Conservation (phyloP, 2,329 filamentous ascomycete genomes). For the Cryphonectria carpinicola region DNA sequence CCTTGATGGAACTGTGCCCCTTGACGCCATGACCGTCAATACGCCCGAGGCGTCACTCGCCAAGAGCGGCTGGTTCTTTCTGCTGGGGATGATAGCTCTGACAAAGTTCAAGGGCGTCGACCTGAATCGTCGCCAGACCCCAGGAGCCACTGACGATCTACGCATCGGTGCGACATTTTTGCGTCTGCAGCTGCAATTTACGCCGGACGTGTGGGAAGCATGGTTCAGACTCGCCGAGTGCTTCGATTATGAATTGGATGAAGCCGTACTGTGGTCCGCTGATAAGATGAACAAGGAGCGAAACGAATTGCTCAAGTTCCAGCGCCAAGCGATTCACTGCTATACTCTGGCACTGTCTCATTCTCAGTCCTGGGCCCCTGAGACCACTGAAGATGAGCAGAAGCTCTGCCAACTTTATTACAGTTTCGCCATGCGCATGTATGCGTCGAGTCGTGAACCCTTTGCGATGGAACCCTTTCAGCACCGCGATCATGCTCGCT, state of each 20-base stretch:
- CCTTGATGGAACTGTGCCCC: slow-evolving; percentile 75
- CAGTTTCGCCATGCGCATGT: slow-evolving; percentile 65
- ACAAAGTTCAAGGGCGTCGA: slow-evolving; percentile 77
- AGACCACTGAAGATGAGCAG: slow-evolving; percentile 53
- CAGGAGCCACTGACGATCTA: slow-evolving; percentile 80
- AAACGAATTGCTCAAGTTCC: slow-evolving; percentile 72
- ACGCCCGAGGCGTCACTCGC: slow-evolving; percentile 73
- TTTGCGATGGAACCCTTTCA: slow-evolving; percentile 66
- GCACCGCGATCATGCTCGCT: slow-evolving; percentile 60
- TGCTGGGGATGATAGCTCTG: slow-evolving; percentile 85
- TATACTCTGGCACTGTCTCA: slow-evolving; percentile 66
- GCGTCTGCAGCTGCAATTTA: slow-evolving; percentile 81
- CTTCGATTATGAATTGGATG: slow-evolving; percentile 85
- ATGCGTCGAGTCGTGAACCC: slow-evolving; percentile 64
- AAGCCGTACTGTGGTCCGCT: slow-evolving; percentile 84
- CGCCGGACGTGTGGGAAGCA: slow-evolving; percentile 81
- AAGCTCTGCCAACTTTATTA: slow-evolving; percentile 62
- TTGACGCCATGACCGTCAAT: slow-evolving; percentile 72
- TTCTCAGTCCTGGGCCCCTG: slow-evolving; percentile 54
- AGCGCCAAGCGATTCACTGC: slow-evolving; percentile 82
- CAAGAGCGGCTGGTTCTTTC: slow-evolving; percentile 86
- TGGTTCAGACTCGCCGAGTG: slow-evolving; percentile 90
- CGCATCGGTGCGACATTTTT: slow-evolving; percentile 81
- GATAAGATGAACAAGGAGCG: slow-evolving; percentile 90
- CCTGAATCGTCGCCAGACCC: slow-evolving; percentile 74